Evolutionary conservation across 2,329 filamentous ascomycete genomes (phyloP).

Genomic region (Mycosphaerella sp.): DNA sequence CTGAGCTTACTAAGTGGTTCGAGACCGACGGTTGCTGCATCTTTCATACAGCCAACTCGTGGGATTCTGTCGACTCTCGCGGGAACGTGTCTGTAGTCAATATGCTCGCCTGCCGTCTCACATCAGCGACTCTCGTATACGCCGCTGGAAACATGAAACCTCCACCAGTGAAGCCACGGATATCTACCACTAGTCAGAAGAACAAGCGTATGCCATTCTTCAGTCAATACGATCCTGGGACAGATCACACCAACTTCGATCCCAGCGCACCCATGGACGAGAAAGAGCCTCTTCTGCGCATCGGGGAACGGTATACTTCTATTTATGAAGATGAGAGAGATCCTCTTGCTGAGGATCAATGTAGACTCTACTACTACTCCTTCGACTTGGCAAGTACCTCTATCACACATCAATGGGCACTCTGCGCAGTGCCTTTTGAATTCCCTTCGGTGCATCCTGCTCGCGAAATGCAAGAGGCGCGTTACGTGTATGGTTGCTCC

Average conservation of each 20-base stretch:
- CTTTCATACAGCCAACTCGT: slow-evolving; percentile 66
- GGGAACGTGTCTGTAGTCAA: slow-evolving; percentile 47
- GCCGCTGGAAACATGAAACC: slow-evolving; percentile 56
- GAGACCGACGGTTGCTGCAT: slow-evolving; percentile 63
- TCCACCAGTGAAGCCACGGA: slow-evolving; percentile 34
- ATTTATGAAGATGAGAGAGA: slow-evolving; percentile 13
- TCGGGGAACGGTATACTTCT: slow-evolving; percentile 10
- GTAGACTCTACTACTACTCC: slow-evolving; percentile 62
- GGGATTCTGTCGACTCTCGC: slow-evolving; percentile 47
- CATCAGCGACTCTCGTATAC: slow-evolving; percentile 59
- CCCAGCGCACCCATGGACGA: slow-evolving; percentile 29
- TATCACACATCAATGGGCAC: slow-evolving; percentile 58
- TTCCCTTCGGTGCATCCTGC: slow-evolving; percentile 57
- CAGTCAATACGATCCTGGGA: slow-evolving; percentile 39
- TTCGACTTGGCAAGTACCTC: slow-evolving; percentile 44
- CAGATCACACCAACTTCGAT: slow-evolving; percentile 24
- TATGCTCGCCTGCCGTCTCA: slow-evolving; percentile 61
- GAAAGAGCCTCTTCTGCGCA: slow-evolving; percentile 26
- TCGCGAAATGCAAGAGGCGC: slow-evolving; percentile 51
- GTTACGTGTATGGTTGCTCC: slow-evolving; percentile 63
- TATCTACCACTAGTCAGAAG: slow-evolving; percentile 31
- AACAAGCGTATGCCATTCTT: slow-evolving; percentile 43
- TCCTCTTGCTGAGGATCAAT: slow-evolving; percentile 56
- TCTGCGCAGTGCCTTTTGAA: slow-evolving; percentile 61
- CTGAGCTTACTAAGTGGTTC: slow-evolving; percentile 58